phyloP scores from a whole-genome alignment of 768 basidiomycete species.

The Hydnomerulius pinastri region DNA sequence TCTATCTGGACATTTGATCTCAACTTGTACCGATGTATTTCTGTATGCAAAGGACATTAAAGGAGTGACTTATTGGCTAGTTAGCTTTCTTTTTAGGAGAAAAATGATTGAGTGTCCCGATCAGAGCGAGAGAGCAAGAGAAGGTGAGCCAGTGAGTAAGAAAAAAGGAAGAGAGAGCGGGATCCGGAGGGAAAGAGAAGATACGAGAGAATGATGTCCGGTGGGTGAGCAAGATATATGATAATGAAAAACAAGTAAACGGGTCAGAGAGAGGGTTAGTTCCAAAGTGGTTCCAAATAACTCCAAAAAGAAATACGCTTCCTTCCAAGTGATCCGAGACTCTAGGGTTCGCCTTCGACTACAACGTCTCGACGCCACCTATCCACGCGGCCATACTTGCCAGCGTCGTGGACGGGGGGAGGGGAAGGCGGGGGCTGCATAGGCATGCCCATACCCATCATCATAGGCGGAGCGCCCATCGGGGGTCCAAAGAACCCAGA shows the following conservation, averaged over 20 bases:
- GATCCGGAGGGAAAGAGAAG: neutral
- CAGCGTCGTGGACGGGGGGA: conserved; percentile 62
- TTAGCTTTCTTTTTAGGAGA: conserved; percentile 1
- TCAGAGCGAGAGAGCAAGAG: neutral
- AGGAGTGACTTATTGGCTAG: conserved; percentile 39
- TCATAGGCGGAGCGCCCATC: conserved; percentile 49
- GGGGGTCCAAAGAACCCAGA: conserved; percentile 68
- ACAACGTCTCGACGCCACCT: conserved; percentile 80
- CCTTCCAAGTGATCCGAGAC: conserved; percentile 6
- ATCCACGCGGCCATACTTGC: conserved; percentile 73
- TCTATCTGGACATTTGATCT: conserved; percentile 34
- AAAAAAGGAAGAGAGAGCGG: neutral
- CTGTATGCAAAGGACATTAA: conserved; percentile 36
- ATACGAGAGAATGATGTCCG: conserved; percentile 1
- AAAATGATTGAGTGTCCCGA: neutral
- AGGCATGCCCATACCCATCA: conserved; percentile 40
- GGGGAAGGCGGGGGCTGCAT: conserved; percentile 56
- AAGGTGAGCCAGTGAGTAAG: no score
- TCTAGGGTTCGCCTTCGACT: conserved; percentile 57
- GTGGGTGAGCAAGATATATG: conserved; percentile 4
- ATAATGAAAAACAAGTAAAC: conserved; percentile 7
- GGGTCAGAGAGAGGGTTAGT: conserved; percentile 10
- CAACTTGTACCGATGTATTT: conserved; percentile 37
- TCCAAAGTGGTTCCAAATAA: conserved; percentile 5
- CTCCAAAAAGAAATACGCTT: conserved; percentile 10